phyloP scores from a whole-genome alignment of 352 stramenopile species.

The Halophytophthora polymorphica region DNA sequence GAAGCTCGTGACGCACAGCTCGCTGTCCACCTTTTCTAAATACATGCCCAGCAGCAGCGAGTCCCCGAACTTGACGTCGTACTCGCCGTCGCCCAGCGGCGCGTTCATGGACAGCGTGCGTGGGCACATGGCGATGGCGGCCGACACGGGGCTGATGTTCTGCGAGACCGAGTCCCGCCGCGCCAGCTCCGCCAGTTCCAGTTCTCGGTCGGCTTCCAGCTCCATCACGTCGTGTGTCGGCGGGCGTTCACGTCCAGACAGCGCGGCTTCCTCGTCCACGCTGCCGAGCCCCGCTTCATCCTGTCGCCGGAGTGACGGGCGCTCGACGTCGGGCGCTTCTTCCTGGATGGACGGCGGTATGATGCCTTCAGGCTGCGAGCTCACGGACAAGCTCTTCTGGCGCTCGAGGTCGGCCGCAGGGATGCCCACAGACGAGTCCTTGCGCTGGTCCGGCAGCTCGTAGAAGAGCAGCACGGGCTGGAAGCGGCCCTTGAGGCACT shows the following conservation, averaged over 20 bases:
- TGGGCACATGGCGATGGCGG: conserved; percentile 76
- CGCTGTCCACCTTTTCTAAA: conserved; percentile 68
- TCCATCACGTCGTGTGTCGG: conserved; percentile 28
- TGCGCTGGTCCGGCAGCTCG: conserved; percentile 76
- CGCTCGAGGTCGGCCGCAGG: conserved; percentile 37
- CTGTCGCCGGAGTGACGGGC: conserved; percentile 29
- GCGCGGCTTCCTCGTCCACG: conserved; percentile 30
- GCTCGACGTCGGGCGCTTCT: conserved; percentile 39
- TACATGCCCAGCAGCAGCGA: conserved; percentile 76
- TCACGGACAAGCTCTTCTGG: conserved; percentile 58
- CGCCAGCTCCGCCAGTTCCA: conserved; percentile 50
- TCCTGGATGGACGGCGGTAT: conserved; percentile 55
- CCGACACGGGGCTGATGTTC: conserved; percentile 75
- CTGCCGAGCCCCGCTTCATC: conserved; percentile 27
- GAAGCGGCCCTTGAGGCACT: conserved; percentile 81
- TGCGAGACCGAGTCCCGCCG: conserved; percentile 50
- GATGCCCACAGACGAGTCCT: conserved; percentile 77
- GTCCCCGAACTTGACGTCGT: conserved; percentile 78
- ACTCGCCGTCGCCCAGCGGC: conserved; percentile 46
- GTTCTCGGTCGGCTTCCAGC: conserved; percentile 46
- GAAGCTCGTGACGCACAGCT: conserved; percentile 79
- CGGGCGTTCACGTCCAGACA: conserved; percentile 9
- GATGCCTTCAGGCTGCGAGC: conserved; percentile 49
- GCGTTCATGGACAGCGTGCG: conserved; percentile 76
- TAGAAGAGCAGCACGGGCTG: conserved; percentile 84